Evolutionary conservation across 192 early-diverging fungal genomes (phyloP).

Genomic region (Mortierella antarctica): DNA sequence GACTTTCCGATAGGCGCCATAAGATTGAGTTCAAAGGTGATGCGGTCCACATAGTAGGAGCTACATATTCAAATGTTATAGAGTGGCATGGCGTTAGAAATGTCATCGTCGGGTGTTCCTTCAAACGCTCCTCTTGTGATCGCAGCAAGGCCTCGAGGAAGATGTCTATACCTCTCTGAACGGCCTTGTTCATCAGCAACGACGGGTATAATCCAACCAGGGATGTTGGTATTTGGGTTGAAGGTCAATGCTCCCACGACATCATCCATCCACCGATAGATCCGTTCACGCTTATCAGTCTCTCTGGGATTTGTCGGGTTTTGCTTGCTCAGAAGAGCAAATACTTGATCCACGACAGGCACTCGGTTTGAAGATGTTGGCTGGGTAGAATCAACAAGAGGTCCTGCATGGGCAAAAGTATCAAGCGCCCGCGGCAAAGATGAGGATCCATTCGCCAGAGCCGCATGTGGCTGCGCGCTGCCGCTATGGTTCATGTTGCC

Average conservation of each 20-base stretch:
- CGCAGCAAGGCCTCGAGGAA: background rate
- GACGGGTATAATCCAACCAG: slow-evolving; percentile 48
- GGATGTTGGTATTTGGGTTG: slow-evolving; percentile 27
- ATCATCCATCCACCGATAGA: slow-evolving; percentile 33
- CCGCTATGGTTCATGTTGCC: background rate
- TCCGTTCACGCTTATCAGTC: slow-evolving; percentile 28
- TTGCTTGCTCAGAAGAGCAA: slow-evolving; percentile 30
- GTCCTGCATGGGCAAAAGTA: slow-evolving; percentile 19
- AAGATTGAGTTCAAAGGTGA: slow-evolving; percentile 44
- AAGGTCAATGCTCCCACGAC: slow-evolving; percentile 19
- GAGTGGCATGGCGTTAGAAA: background rate
- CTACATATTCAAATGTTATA: background rate
- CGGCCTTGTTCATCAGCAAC: slow-evolving; percentile 28
- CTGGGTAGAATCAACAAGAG: slow-evolving; percentile 6
- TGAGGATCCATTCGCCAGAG: background rate
- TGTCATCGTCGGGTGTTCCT: background rate
- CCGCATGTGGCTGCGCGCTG: background rate
- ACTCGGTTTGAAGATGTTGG: slow-evolving; percentile 4
- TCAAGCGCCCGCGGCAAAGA: slow-evolving; percentile 5
- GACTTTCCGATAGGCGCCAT: slow-evolving; percentile 39
- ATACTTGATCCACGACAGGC: slow-evolving; percentile 20
- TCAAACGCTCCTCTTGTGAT: background rate
- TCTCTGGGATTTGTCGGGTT: slow-evolving; percentile 39
- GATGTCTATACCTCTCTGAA: slow-evolving; percentile 16
- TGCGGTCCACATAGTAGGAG: slow-evolving; percentile 39